phyloP scores from a whole-genome alignment of 2,329 filamentous ascomycete genomes.

The Penicillium sp. region DNA sequence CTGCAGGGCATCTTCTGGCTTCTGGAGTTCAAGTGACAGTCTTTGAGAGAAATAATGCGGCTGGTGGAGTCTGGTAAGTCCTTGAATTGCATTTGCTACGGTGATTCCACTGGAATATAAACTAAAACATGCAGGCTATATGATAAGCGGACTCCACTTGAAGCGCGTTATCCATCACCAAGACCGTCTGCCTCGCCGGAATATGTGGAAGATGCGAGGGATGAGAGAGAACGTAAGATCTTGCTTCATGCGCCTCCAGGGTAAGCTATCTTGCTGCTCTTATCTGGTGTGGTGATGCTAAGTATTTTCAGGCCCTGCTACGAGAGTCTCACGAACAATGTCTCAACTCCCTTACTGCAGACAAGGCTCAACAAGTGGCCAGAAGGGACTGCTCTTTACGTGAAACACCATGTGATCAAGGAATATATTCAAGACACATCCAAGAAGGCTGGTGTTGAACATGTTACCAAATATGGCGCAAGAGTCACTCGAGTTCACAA shows the following conservation, averaged over 20 bases:
- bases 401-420: slow-evolving; percentile 55
- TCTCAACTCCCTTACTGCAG: slow-evolving; percentile 50
- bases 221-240: slow-evolving; percentile 16
- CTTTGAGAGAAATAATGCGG: slow-evolving; percentile 51
- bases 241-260: slow-evolving; percentile 49
- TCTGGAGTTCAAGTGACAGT: slow-evolving; percentile 50
- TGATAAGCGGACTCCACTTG: slow-evolving; percentile 48
- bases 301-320: slow-evolving; percentile 48
- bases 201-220: slow-evolving; percentile 17
- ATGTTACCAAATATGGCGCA: slow-evolving; percentile 54
- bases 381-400: slow-evolving; percentile 56
- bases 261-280: slow-evolving; percentile 22
- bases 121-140: slow-evolving; percentile 42
- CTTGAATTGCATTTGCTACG: not conserved
- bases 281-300: not conserved
- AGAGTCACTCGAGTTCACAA: slow-evolving; percentile 56
- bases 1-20: slow-evolving; percentile 47
- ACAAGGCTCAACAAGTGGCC: slow-evolving; percentile 55
- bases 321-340: slow-evolving; percentile 52
- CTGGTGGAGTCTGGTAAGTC: slow-evolving; percentile 56
- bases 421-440: slow-evolving; percentile 62
- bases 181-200: slow-evolving; percentile 37
- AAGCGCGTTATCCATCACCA: slow-evolving; percentile 47
- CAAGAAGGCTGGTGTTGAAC: slow-evolving; percentile 47
- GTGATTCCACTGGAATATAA: not conserved